Base-by-base conservation (phyloP, 108 stramenopile species). In the Nitzschia sp. region DNA sequence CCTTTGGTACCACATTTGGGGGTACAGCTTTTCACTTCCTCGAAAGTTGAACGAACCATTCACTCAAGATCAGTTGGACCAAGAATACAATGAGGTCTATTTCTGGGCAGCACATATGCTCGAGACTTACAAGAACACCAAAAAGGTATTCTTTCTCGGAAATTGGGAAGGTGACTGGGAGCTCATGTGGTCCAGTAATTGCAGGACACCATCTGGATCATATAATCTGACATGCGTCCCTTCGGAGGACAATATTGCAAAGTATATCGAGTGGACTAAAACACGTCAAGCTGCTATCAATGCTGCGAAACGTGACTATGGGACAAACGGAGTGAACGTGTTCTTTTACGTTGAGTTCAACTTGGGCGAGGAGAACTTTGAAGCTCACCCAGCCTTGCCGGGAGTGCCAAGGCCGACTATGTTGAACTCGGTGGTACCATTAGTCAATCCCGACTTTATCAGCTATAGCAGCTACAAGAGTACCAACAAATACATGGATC, bases 261-360 rank as follows among this genome's bases (percentile, higher is more conserved):
- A 25, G 13, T 61, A 41, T 22, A 61, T 61, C 9, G 2, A 25
- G 21, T 44, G 36, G 60, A 34, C 60, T 1, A 44, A 8, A 2
- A 45, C 33, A 23, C 36, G 60, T 3, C 60, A 61, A 45, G 21
- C n/a, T 22, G 36, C 60, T 2, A 61, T 61, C 9, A 25, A 22
- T 27, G 60, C n/a, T 22, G 60, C 60, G 38, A 61, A 61, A 9
- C 2, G 22, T 1, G 60, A 61, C 38, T 44, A 13, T 44, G 15
- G 5, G 6, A 41, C 38, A 1, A 21, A 61, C 41, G 60, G 60
- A 22, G 60, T 61, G 1, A 26, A 41, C 9, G 26, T 61, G 9
- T 61, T 44, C 41, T 34, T 34, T 23, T 61, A 61, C 9, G 45
- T 61, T 27, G 60, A 61, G 22, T 61, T 61, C 60, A 61, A 61